These are phyloP conservation scores for Eucalyptus erythrocorys DNA, from an alignment of 345 rosid genomes.

Conservation along the genomic window DNA sequence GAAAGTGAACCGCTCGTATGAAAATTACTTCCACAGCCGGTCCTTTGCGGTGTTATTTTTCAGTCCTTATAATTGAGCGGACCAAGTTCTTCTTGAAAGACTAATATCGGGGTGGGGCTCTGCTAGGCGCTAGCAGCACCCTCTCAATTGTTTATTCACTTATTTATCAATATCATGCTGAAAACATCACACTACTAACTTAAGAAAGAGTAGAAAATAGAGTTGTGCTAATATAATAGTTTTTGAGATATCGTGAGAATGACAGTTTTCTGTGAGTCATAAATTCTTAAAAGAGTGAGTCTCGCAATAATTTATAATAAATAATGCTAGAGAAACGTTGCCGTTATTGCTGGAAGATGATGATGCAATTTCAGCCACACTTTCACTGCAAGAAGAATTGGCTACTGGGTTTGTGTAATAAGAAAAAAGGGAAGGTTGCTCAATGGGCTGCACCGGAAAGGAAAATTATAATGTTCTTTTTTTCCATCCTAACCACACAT, in stretches of 20 bases:
- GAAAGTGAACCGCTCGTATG: background rate
- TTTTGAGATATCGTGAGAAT: too few species aligned
- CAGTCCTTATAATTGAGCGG: background rate
- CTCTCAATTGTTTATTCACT: background rate
- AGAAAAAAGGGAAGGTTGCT: too few species aligned
- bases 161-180: background rate
- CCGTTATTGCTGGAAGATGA: too few species aligned
- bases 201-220: background rate
- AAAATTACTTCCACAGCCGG: background rate
- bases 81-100: background rate
- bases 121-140: background rate
- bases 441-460: too few species aligned
- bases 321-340: too few species aligned
- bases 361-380: too few species aligned
- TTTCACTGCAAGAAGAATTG: too few species aligned
- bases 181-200: background rate
- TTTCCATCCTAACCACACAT: too few species aligned
- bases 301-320: accelerated
- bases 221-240: too few species aligned
- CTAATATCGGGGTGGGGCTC: background rate
- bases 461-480: too few species aligned
- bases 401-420: too few species aligned
- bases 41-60: background rate
- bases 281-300: accelerated
- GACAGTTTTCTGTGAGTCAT: accelerated